Evolutionary conservation across 2,329 filamentous ascomycete genomes (phyloP), one percentile per base, ranked within the genome.

Genomic region (Neonectria punicea): DNA sequence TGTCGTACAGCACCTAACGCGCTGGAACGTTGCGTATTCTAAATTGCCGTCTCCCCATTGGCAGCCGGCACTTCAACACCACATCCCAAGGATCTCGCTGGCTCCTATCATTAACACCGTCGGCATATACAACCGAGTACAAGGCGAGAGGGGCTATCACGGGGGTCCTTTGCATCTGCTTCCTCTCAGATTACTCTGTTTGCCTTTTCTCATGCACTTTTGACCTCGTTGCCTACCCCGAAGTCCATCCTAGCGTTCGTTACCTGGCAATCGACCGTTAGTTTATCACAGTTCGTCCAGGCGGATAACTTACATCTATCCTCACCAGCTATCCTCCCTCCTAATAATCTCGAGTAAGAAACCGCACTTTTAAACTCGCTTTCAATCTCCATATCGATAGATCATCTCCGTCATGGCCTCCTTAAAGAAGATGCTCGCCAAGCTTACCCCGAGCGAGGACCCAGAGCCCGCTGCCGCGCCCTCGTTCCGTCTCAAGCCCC

Each of bases 11-110:
- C 44, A 49, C 32, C 51, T 55, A 44, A 64, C 67, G 69, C 68
- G 56, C 70, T 76, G 75, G 60, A 76, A 76, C 75, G 74, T 76
- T 73, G 67, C 74, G 67, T 61, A 67, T 75, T 69, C 66, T 71
- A 63, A 74, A 72, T 74, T 53, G 22, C 6, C 13, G 53, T 9
- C 34, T 60, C 56, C 62, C 67, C 50, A 74, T 75, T 68, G 71
- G 70, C 55, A 53, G 53, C 53, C 13, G 28, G 53, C 62, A 56
- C 47, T 49, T 53, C 47, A 44, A 44, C 57, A 67, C 39, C 51
- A 39, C 46, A 41, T 39, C 22, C 36, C 58, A 22, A 22, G 56
- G 46, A 18, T 20, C 22, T 30, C 14, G 36, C 36, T 39, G 36
- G 36, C 36, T 39, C 53, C 53, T 36, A 53, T 51, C 58, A 44